Evolutionary conservation across 2,329 filamentous ascomycete species (phyloP), one percentile per base, ranked within the genome.

Genomic region (Fusarium haematococcum): DNA sequence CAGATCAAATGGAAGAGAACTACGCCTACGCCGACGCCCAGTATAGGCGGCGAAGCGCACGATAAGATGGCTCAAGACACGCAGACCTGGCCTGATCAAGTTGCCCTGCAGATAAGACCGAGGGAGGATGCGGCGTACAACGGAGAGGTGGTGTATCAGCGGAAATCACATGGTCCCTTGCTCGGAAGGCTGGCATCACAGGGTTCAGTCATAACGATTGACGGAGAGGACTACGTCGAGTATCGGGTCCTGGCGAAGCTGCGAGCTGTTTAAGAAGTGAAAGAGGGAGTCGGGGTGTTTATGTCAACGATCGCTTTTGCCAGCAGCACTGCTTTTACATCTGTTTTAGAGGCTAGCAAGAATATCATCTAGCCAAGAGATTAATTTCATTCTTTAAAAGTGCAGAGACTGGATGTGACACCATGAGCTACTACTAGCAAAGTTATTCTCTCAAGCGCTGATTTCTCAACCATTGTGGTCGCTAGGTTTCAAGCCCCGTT

Each of bases 161-260:
- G 58, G 20, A 61, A 61, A 41, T 27, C 39, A 13, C 37, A 61
- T 30, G 58, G 58, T 16, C 58, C 58, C 1, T 10, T 61, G 18
- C 41, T 41, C 3, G 58, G 60, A 27, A 63, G 54, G 43, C 32
- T 63, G n/a, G 60, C 50, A 13, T 61, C 58, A 16, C 58, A 32
- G 27, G 58, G 58, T 23, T 45, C 27, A 2, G 25, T 61, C 58
- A 45, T 61, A 32, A 61, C 33, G 8, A 54, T 63, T 27, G 45
- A 54, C 14, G 60, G 43, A 20, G 60, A 63, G 32, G 45, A 63
- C 3, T 50, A 63, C 27, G 32, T 63, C 14, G 60, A 61, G 58
- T 61, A 61, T 61, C 58, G 58, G 5, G 58, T 61, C 2, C 27
- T 61, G 4, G 58, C 58, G 10, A 61, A 61, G 45, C 43, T 63